A percentile compares a stretch with the other conserved stretches of the same genome.
phyloP scores from a whole-genome alignment of 768 basidiomycete genomes.

The Termitomyces sp. region DNA sequence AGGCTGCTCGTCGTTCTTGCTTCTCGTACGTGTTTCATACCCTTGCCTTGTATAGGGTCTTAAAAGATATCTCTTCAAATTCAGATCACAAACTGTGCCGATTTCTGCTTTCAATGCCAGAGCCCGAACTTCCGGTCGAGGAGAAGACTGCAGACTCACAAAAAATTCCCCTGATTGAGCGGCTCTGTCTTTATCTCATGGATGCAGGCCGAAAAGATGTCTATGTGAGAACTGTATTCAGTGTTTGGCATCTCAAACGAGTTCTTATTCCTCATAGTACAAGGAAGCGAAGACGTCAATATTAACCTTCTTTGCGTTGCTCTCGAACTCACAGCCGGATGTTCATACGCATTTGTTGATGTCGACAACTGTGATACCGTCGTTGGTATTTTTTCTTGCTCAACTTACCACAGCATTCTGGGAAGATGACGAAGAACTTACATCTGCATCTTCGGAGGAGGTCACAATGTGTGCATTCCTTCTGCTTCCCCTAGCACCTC shows the following conservation, averaged over 20 bases:
- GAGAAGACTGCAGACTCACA: slow-evolving; percentile 21
- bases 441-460: slow-evolving; percentile 27
- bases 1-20: slow-evolving; percentile 53
- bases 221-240: slow-evolving; percentile 31
- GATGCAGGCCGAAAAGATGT: slow-evolving; percentile 34
- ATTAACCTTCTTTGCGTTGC: slow-evolving; percentile 36
- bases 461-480: slow-evolving; percentile 31
- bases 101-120: slow-evolving; percentile 36
- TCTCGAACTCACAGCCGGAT: slow-evolving; percentile 38
- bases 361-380: slow-evolving; percentile 59
- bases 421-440: slow-evolving; percentile 54
- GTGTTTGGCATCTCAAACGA: not conserved
- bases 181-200: slow-evolving; percentile 44
- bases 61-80: slow-evolving; percentile 1
- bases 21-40: slow-evolving; percentile 39
- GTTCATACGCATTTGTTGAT: slow-evolving; percentile 32
- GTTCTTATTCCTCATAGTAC: slow-evolving; percentile 4
- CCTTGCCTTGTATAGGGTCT: not conserved
- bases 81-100: slow-evolving; percentile 41
- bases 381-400: slow-evolving; percentile 54
- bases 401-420: slow-evolving; percentile 55
- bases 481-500: not conserved
- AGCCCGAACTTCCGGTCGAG: slow-evolving; percentile 15
- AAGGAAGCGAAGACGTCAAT: slow-evolving; percentile 30
- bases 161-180: slow-evolving; percentile 42